Base-by-base conservation (phyloP, 495 filamentous ascomycete genomes). In the Xylaria acuta region DNA sequence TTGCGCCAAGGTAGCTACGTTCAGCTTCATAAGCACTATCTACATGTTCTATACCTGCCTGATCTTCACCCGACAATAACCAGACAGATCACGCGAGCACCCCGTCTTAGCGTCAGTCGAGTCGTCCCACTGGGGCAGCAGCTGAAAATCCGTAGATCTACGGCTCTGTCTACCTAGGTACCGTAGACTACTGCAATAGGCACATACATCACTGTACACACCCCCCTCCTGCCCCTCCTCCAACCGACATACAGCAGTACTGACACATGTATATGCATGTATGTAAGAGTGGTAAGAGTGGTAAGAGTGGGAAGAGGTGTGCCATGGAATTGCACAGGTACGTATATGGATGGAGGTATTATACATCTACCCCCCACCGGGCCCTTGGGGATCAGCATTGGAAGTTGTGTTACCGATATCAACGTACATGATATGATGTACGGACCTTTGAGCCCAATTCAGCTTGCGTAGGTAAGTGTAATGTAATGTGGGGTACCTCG, bases 21-120 rank as follows among this genome's bases (percentile, higher is more conserved):
- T 67, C 70, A 72, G 70, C 63, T 72, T 72, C 63, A 60, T 72
- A 66, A 72, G 70, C 70, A 51, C 56, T 63, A 62, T 56, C 47
- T 59, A 59, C 53, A 49, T 59, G 1, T 62, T 25, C 22, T 41
- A 56, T 56, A 43, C 51, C 18, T 58, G 12, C 51, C 51, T 68
- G 49, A 41, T 59, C 51, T 30, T 34, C 40, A 20, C 54, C 41
- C 25, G 20, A 60, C 9, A 45, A 36, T 47, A 41, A 49, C 27
- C 22, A 62, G 54, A 41, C 49, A 69, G 67, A 69, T 69, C 67
- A 69, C 67, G 67, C 67, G 67, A 69, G 43, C 67, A 69, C 38
- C 54, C 51, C 62, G 49, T 62, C 54, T 47, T 47, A 51, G 65
- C 14, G 7, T 30, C 5, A 30, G 49, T 32, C 27, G 20, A 53